Evolutionary conservation across 2,329 filamentous ascomycete genomes (phyloP).

Genomic region (Hymenoscyphus fraxineus): DNA sequence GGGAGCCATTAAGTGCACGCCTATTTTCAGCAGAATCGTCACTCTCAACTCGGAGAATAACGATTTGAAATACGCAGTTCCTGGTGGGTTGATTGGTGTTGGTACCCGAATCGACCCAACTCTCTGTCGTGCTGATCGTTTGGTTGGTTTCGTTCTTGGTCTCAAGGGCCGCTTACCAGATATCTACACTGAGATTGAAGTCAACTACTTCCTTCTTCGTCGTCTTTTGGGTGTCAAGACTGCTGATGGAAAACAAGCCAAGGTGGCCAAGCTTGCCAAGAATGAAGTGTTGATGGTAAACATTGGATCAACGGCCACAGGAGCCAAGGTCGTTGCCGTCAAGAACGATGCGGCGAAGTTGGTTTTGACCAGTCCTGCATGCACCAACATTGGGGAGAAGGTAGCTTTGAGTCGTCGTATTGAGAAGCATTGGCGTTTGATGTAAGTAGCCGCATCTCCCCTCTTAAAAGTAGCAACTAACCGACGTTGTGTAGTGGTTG

Average conservation of each 20-base stretch:
- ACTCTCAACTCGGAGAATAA: conserved; percentile 97
- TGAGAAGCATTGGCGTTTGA: conserved; percentile 98
- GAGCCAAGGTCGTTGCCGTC: conserved; percentile 94
- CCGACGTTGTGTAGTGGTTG: conserved; percentile 53
- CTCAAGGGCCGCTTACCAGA: conserved; percentile 89
- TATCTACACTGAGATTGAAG: conserved; percentile 97
- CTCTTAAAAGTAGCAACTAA: conserved; percentile 5
- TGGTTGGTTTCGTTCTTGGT: conserved; percentile 95
- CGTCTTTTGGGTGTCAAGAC: conserved; percentile 95
- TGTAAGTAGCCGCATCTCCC: conserved; percentile 36
- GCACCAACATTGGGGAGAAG: conserved; percentile 97
- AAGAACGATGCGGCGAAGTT: conserved; percentile 98
- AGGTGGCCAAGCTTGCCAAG: conserved; percentile 97
- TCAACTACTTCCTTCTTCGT: conserved; percentile 98
- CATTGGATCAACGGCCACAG: conserved; percentile 95
- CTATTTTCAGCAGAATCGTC: conserved; percentile 93
- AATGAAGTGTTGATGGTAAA: conserved; percentile 99
- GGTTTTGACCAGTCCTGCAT: conserved; percentile 86
- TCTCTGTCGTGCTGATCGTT: conserved; percentile 95
- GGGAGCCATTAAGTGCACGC: conserved; percentile 92
- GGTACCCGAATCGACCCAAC: conserved; percentile 97
- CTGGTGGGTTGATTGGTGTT: conserved; percentile 95
- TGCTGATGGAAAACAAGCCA: conserved; percentile 97
- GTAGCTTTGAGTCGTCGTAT: conserved; percentile 94
- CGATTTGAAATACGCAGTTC: conserved; percentile 96